Evolutionary conservation across 202 grass and related monocot species (phyloP), one percentile per base, ranked within the genome.

Genomic region (Panicum virgatum): DNA sequence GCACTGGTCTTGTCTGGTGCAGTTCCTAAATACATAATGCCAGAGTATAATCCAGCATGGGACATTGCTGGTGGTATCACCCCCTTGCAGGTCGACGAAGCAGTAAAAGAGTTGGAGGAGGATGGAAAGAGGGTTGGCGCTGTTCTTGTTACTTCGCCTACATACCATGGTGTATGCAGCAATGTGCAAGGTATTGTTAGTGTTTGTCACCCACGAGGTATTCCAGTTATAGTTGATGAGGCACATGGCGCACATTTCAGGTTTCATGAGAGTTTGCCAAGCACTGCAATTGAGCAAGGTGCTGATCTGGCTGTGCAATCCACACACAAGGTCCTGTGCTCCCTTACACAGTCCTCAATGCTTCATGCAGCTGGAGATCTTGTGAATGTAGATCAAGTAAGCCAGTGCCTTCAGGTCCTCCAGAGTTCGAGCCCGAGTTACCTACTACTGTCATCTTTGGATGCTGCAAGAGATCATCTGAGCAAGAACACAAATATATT

Each of bases 321-420:
- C 32, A 94, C 88, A 0, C 92, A 98, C 85, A 98, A 94, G 83
- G 92, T 98, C 84, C 82, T 98, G 50, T 93, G 72, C 66, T 98
- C 95, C 1, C 92, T 93, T 37, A 98, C 95, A 54, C 92, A 98
- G 83, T 94, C 90, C 12, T 98, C 92, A 23, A 95, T 98, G 95
- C 87, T 98, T 69, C 90, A 95, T 52, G 84, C 82, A 81, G 76
- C 63, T 80, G 92, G 92, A 71, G 45, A 84, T 75, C 81, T 91
- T 29, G n/a, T 89, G 9, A 45, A 89, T 69, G 85, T 26, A 25
- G 84, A 89, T 84, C 87, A 82, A 74, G 63, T 91, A 72, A 87
- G 78, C 22, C 85, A 73, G 77, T 94, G 88, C 72, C 88, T 98
- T 75, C 84, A 93, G 78, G 12, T 88, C 58, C 80, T 98, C 18